A percentile compares a stretch with the other conserved stretches of the same genome.
These are phyloP conservation scores for Pythium chondricola DNA, from an alignment of 352 stramenopile species.

Conservation along the genomic window DNA sequence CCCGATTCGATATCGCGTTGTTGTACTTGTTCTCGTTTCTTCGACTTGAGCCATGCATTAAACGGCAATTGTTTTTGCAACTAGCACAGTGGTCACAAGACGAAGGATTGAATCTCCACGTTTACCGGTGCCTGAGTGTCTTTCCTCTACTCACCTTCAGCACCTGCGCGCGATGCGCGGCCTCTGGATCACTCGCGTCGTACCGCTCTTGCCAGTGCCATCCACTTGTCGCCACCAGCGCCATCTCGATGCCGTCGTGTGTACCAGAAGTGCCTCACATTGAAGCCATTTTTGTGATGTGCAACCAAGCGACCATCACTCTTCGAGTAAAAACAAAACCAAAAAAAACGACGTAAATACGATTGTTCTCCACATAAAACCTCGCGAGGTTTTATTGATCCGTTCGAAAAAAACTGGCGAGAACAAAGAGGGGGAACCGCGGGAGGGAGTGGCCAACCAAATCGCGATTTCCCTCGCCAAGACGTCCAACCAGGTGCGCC, in stretches of 20 bases:
- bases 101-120: too few species aligned
- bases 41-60: neutral
- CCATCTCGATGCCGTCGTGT: neutral
- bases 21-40: neutral
- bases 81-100: too few species aligned
- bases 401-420: conserved; percentile 3
- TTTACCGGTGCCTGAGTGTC: too few species aligned
- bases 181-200: conserved; percentile 26
- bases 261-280: too few species aligned
- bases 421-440: neutral
- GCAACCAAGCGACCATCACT: conserved; percentile 14
- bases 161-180: conserved; percentile 35
- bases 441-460: conserved; percentile 26
- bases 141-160: conserved; percentile 45
- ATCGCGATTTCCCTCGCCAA: conserved; percentile 21
- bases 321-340: neutral
- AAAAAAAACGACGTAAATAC: conserved; percentile 12
- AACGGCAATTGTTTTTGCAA: neutral
- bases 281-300: conserved; percentile 1
- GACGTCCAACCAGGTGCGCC: conserved; percentile 38
- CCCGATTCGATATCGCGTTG: neutral
- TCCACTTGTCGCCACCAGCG: neutral
- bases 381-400: conserved; percentile 18
- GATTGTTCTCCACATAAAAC: conserved; percentile 8
- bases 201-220: conserved; percentile 75